Evolutionary conservation across 2,329 filamentous ascomycete species (phyloP).

Genomic region (Arthroderma uncinatum): DNA sequence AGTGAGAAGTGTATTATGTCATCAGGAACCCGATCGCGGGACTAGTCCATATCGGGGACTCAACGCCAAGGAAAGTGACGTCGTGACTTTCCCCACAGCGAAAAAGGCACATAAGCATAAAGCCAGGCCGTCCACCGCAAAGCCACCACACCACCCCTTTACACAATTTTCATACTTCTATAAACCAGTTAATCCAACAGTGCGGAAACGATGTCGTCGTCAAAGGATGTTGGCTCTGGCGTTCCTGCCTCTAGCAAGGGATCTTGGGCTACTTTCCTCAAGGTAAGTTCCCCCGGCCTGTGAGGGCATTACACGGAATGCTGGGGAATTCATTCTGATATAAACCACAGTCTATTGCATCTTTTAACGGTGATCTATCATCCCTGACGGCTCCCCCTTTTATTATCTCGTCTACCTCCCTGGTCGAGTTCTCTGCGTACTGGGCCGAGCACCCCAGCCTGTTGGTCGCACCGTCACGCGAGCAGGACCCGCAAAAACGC

Average conservation of each 20-base stretch:
- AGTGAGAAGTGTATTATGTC: not conserved
- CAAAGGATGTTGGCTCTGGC: constrained; percentile 31
- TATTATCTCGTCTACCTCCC: constrained; percentile 65
- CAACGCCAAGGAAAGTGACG: not conserved
- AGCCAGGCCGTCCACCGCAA: not conserved
- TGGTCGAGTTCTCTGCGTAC: constrained; percentile 72
- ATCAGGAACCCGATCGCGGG: not conserved
- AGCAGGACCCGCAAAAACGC: constrained; percentile 69
- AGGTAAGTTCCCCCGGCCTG: constrained; percentile 24
- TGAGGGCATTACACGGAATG: not conserved
- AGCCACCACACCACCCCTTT: not conserved
- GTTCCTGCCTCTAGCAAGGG: constrained; percentile 35
- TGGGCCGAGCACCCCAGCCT: constrained; percentile 69
- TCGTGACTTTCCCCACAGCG: not conserved
- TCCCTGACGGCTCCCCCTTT: constrained; percentile 73
- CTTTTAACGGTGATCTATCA: constrained; percentile 71
- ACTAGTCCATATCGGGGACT: not conserved
- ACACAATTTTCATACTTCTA: not conserved
- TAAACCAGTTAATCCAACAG: not conserved
- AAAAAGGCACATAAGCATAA: not conserved
- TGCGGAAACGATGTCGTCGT: not conserved
- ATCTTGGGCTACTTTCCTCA: constrained; percentile 40
- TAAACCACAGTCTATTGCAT: constrained; percentile 52
- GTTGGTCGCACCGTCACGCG: constrained; percentile 70
- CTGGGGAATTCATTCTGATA: not conserved